Evolutionary conservation across 768 basidiomycete species (phyloP), one percentile per base, ranked within the genome.

Genomic region (Lentinus brumalis): DNA sequence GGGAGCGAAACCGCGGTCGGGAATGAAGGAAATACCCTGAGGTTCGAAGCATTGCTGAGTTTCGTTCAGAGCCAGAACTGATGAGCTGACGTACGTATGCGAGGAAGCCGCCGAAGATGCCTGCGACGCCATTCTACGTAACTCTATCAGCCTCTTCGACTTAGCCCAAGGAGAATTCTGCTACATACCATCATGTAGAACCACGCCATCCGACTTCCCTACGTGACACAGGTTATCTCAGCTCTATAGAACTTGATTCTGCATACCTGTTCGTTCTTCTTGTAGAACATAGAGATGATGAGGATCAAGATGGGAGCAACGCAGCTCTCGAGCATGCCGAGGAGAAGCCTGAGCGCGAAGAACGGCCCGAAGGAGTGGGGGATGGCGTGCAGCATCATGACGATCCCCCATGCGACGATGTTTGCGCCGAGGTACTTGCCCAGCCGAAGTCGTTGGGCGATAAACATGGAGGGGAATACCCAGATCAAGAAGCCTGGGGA

Each of bases 261-360:
- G 35, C 32, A 7, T 47, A 78, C 82, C 76, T 88, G 86, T 65
- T 87, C 86, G 58, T 85, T 74, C 73, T 87, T 87, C 75, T 83
- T 85, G 74, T 87, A 88, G 65, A 87, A 88, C 82, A 86, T 86
- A 8, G 84, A 82, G 41, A 87, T 78, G 32, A 87, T 79, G 52
- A 87, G 73, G 69, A 88, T 84, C 38, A 88, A 75, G 60, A 79
- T 84, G 0, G 87, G 87, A 4, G 85, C 81, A 16, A 88, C 87
- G 65, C 86, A 86, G 63, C 80, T 81, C 69, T 89, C 87, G 62
- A 83, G 83, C 86, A 87, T 86, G 21, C 86, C 86, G 31, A 87
- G 75, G 15, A 87, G 70, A 66, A 88, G 82, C 0, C 87, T 79
- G n/a, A 87, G 73, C 12, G 78, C 81, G 66, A 88, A 88, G 73